Evolutionary conservation across 306 rosid genomes (phyloP).

Genomic region (Lathyrus sativus): DNA sequence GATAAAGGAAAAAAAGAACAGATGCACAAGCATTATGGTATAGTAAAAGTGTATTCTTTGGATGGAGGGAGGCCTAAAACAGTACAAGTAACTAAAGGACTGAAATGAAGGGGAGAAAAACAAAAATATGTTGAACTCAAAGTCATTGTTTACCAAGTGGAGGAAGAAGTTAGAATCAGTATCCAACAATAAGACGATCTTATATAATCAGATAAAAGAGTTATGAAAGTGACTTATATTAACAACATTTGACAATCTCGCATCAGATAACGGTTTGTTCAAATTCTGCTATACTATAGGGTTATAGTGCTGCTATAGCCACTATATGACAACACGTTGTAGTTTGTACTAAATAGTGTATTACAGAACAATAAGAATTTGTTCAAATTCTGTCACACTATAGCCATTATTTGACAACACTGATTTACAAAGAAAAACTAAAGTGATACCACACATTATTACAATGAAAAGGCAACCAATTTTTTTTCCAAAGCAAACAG

Average conservation of each 20-base stretch:
- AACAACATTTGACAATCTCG: background rate
- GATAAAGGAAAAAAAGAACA: background rate
- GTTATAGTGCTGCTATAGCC: too few species aligned
- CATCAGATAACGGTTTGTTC: too few species aligned
- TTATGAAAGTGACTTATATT: slow-evolving; percentile 6
- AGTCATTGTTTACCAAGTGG: slow-evolving; percentile 3
- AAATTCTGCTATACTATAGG: too few species aligned
- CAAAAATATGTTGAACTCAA: background rate
- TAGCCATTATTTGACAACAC: too few species aligned
- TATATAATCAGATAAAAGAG: slow-evolving; percentile 6
- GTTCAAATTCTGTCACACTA: too few species aligned
- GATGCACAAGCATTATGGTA: slow-evolving; percentile 14
- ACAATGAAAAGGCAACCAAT: slow-evolving; percentile 18
- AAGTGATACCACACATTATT: slow-evolving; percentile 2
- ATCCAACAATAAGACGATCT: slow-evolving; percentile 13
- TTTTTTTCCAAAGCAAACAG: slow-evolving; percentile 21
- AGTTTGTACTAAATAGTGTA: too few species aligned
- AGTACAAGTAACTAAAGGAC: slow-evolving; percentile 5
- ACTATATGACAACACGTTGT: too few species aligned
- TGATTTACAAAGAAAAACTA: too few species aligned
- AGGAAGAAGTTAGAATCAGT: slow-evolving; percentile 8
- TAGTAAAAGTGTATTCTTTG: slow-evolving; percentile 4
- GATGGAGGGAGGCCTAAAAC: slow-evolving; percentile 1
- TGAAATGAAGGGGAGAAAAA: background rate
- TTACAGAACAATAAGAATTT: too few species aligned